A percentile compares a stretch with the other conserved stretches of the same genome.
phyloP scores from a whole-genome alignment of 2,329 filamentous ascomycete genomes.

The Penicillium sp. region DNA sequence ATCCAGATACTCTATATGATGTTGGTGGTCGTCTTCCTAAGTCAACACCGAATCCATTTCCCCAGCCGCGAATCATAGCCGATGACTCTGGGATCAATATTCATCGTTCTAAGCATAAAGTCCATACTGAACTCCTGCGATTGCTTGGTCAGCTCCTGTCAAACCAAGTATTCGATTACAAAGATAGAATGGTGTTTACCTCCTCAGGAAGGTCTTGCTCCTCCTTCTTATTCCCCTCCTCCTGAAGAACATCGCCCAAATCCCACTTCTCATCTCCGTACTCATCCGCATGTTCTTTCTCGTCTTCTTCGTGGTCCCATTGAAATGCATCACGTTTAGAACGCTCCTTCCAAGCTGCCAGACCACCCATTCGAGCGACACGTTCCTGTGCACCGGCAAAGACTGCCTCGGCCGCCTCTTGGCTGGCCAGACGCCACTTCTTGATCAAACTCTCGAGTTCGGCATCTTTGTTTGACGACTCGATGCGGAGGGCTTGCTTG shows the following conservation, averaged over 20 bases:
- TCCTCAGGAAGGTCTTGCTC: conserved; percentile 38
- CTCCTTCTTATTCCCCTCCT: conserved; percentile 31
- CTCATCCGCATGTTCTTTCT: conserved; percentile 34
- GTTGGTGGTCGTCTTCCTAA: no score
- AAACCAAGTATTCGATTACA: neutral
- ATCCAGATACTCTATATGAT: neutral
- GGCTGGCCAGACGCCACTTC: conserved; percentile 64
- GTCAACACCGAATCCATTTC: conserved; percentile 53
- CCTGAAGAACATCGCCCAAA: conserved; percentile 19
- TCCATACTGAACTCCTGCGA: conserved; percentile 66
- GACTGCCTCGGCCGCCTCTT: conserved; percentile 67
- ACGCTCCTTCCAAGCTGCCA: conserved; percentile 57
- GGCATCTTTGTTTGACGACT: conserved; percentile 48
- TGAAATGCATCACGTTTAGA: conserved; percentile 49
- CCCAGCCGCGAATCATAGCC: conserved; percentile 62
- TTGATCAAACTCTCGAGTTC: conserved; percentile 59
- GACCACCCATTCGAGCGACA: conserved; percentile 64
- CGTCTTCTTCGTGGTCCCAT: conserved; percentile 37
- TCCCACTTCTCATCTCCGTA: conserved; percentile 42
- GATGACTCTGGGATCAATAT: conserved; percentile 64
- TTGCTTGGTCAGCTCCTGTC: neutral
- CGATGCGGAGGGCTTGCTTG: conserved; percentile 56
- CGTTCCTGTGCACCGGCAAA: conserved; percentile 62
- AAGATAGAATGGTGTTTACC: conserved; percentile 8
- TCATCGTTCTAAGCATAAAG: conserved; percentile 67